Evolutionary conservation across 768 basidiomycete species (phyloP), one percentile per base, ranked within the genome.

Genomic region (Saitozyma podzolica): DNA sequence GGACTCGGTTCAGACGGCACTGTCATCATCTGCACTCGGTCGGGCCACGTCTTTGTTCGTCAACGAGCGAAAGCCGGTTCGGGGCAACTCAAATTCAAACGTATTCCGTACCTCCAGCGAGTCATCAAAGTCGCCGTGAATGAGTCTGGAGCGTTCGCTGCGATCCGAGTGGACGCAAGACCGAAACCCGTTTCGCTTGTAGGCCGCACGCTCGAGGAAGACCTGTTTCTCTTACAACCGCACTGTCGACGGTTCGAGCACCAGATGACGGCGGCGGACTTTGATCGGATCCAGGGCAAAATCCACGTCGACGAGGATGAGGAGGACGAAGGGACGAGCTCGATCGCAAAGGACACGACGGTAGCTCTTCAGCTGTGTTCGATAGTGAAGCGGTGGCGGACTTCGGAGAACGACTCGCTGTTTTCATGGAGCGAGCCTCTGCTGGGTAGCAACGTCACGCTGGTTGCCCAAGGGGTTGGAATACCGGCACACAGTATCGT

Each of bases 41-140:
- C 95, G 5, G 95, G 95, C 0, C 93, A 97, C 70, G 93, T 95
- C 40, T 97, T 89, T 73, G 84, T 94, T 20, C 88, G 93, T 20
- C 83, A 86, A 17, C 85, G 91, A 37, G 86, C 77, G 60, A 82
- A 82, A 72, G 62, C 72, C 45, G 56, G 71, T 70, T 29, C 66
- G 49, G 50, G 78, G 64, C 48, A 80, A 9, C 80, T 79, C 82
- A 92, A 88, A 80, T 95, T 92, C 75, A 86, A 88, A 62, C 86
- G 88, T 11, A 81, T 96, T 0, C 87, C 89, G 0, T 86, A 86
- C 67, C 81, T 96, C 0, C 94, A 98, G 71, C 87, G 96, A n/a
- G 86, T 89, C 37, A 85, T 88, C 37, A 83, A 84, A 40, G 95
- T 99, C 6, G 89, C 87, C 56, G 88, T 90, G 11, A 96, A 90